Evolutionary conservation across 306 rosid genomes (phyloP), one percentile per base, ranked within the genome.

Genomic region (Boehmeria nivea): DNA sequence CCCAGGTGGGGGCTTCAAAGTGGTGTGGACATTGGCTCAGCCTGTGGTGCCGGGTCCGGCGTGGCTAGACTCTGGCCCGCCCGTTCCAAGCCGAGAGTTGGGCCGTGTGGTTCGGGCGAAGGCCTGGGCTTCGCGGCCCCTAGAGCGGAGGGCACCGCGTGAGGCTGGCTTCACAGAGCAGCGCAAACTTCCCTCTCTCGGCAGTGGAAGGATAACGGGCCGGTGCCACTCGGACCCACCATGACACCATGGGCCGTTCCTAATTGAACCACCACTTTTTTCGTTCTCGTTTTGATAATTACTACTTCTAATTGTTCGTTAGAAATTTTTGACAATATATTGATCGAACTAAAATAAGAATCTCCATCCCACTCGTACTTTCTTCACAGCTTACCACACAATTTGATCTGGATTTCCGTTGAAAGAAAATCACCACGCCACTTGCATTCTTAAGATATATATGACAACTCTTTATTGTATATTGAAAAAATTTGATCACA

Each of bases 91-190:
- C 45, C 45, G 45, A n/a, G 17, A 40, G 45, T 40, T 4, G 45
- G 45, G 45, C 45, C n/a, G 45, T 14, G 45, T 5, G 12, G 17
- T 1, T 14, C 17, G 6, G 45, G 45, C 45, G 45, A 40, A 40
- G 45, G 45, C 45, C 45, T n/a, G 17, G 45, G 17, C 2, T 5
- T 40, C 45, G 12, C 16, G n/a, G 45, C 17, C 17, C n/a, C 45
- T 40, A 40, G 45, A 40, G 45, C 45, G 45, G 45, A 40, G 45
- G 45, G 45, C 45, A 40, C 4, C 3, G 45, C 45, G 45, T 40
- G 16, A 40, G 45, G 45, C 45, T 40, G 45, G 45, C 2, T 40
- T 40, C 45, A 40, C 45, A 40, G 45, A 40, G 45, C 45, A 40
- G 45, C 45, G 45, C 4, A 8, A 10, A 40, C 45, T 14, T 40